Evolutionary conservation across 2,329 filamentous ascomycete genomes (phyloP).

Genomic region (Metarhizium guizhouense): DNA sequence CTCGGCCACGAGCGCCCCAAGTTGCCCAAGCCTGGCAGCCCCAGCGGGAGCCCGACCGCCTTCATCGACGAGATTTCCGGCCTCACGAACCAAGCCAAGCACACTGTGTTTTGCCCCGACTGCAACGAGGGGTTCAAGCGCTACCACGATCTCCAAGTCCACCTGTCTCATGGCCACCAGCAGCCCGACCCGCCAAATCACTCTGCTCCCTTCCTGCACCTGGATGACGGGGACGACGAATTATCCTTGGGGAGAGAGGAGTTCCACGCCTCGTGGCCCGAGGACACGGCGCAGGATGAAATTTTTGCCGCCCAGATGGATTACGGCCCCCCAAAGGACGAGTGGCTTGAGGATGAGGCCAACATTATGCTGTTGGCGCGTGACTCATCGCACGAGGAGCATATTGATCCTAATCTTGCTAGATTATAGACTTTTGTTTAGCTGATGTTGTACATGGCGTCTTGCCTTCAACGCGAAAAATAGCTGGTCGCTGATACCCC

Average conservation of each 20-base stretch:
- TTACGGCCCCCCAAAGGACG: slow-evolving; percentile 23
- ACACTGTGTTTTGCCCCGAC: slow-evolving; percentile 35
- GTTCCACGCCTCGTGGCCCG: slow-evolving; percentile 15
- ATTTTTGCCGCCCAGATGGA: slow-evolving; percentile 26
- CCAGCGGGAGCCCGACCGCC: slow-evolving; percentile 12
- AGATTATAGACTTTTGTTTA: not conserved
- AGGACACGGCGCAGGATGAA: slow-evolving; percentile 16
- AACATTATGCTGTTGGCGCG: slow-evolving; percentile 32
- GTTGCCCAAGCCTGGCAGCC: slow-evolving; percentile 13
- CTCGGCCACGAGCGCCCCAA: slow-evolving; percentile 44
- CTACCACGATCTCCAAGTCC: slow-evolving; percentile 39
- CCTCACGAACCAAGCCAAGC: slow-evolving; percentile 28
- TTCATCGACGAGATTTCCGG: slow-evolving; percentile 36
- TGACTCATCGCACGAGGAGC: slow-evolving; percentile 15
- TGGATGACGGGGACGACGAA: slow-evolving; percentile 11
- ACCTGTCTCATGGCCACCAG: slow-evolving; percentile 27
- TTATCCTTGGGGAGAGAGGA: slow-evolving; percentile 12
- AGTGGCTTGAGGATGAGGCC: slow-evolving; percentile 35
- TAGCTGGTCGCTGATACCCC: not conserved
- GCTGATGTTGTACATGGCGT: not conserved
- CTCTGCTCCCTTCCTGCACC: slow-evolving; percentile 14
- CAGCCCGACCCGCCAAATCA: slow-evolving; percentile 7
- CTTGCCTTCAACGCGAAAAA: not conserved
- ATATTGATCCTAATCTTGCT: slow-evolving; percentile 24
- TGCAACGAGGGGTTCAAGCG: slow-evolving; percentile 40